Percentiles rank a stretch among this genome's conserved stretches.
These are phyloP conservation scores for Plasmodium gonderi DNA, from an alignment of 169 alveolate genomes.

Conservation along the genomic window DNA sequence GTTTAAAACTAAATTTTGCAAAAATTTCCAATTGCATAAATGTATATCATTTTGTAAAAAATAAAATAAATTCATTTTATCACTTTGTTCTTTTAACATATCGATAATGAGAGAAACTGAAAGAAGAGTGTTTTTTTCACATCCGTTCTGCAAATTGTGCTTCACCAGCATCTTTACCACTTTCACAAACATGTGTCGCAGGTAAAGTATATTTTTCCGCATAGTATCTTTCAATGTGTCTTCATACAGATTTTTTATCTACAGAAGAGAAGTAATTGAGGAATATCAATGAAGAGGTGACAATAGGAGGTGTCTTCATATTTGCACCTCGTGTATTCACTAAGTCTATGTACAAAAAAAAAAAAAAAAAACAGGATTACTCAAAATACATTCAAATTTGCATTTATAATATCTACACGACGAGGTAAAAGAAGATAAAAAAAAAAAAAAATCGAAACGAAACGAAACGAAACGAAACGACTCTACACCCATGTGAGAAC, in stretches of 20 bases:
- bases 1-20: slow-evolving; percentile 1
- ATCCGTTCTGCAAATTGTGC: slow-evolving; percentile 9
- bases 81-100: slow-evolving; percentile 18
- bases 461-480: no score
- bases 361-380: no score
- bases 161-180: slow-evolving; percentile 22
- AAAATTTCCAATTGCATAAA: slow-evolving; percentile 24
- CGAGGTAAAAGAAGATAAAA: no score
- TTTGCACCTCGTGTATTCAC: no score
- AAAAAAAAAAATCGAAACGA: no score
- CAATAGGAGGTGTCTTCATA: no score
- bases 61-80: neutral
- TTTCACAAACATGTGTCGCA: slow-evolving; percentile 23
- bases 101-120: slow-evolving; percentile 23
- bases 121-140: slow-evolving; percentile 13
- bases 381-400: no score
- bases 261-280: neutral
- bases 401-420: no score
- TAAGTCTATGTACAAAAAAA: no score
- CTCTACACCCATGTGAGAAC: no score
- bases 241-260: slow-evolving; percentile 15
- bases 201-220: slow-evolving; percentile 7
- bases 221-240: neutral
- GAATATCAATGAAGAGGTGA: neutral
- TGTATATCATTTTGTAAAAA: slow-evolving; percentile 61